Conservation (phyloP, 2,329 filamentous ascomycete species). For the Mycosphaerelloides madeirae region DNA sequence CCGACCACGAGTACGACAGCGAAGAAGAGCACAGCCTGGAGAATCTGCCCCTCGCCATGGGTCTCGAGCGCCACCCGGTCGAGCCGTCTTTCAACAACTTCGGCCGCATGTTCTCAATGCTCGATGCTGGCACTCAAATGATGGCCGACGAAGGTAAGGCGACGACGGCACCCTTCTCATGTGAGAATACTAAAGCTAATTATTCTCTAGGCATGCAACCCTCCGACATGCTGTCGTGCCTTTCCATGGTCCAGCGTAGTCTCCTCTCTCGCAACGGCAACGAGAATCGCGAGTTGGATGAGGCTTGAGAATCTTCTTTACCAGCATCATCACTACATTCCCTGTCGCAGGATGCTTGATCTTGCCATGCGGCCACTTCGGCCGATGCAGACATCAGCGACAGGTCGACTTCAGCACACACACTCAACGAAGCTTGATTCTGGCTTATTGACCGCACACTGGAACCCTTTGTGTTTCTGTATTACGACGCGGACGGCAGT, state of each 20-base stretch:
- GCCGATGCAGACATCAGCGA: neutral
- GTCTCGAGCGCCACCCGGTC: neutral
- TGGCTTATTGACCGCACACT: too few relatives aligned
- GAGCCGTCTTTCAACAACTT: neutral
- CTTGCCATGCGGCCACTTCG: slow-evolving; percentile 1
- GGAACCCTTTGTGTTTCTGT: too few relatives aligned
- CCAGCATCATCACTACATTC: neutral
- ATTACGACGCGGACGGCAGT: too few relatives aligned
- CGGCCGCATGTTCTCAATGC: neutral
- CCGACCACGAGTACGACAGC: neutral
- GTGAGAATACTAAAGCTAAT: too few relatives aligned
- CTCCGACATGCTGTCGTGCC: neutral
- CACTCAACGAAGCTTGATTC: too few relatives aligned
- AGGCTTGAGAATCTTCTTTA: neutral
- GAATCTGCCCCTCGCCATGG: neutral
- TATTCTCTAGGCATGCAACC: neutral
- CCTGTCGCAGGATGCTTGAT: slow-evolving; percentile 2
- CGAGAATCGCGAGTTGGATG: too few relatives aligned
- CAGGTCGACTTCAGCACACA: too few relatives aligned
- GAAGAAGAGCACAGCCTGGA: neutral
- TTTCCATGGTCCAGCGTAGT: neutral
- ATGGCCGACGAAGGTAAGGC: neutral
- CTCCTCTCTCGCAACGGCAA: neutral
- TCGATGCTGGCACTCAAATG: neutral
- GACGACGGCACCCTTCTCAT: too few relatives aligned